Evolutionary conservation across 2,329 filamentous ascomycete genomes (phyloP).

Genomic region (Dactylella cylindrospora): DNA sequence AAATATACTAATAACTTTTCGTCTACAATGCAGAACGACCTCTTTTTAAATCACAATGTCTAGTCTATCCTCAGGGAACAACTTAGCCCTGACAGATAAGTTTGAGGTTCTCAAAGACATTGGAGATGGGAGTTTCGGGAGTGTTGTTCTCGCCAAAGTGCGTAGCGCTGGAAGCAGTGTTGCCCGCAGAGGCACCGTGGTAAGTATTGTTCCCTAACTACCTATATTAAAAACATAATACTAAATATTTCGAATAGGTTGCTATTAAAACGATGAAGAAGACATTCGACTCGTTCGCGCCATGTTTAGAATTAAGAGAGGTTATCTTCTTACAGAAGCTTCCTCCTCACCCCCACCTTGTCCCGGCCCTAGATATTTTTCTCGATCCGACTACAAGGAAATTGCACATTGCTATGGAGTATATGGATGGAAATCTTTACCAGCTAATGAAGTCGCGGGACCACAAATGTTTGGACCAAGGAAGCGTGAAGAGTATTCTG

Average conservation of each 20-base stretch:
- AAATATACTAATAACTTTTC: constrained; percentile 24
- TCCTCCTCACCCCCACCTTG: constrained; percentile 83
- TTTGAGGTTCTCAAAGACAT: constrained; percentile 98
- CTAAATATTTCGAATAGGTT: constrained; percentile 61
- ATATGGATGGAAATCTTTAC: constrained; percentile 99
- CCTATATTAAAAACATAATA: neutral
- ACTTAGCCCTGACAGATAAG: constrained; percentile 77
- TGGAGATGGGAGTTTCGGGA: constrained; percentile 97
- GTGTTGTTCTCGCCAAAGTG: constrained; percentile 86
- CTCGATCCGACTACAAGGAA: constrained; percentile 94
- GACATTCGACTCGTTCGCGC: constrained; percentile 86
- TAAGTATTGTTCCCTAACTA: constrained; percentile 57
- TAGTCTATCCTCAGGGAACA: constrained; percentile 52
- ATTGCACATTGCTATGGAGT: constrained; percentile 98
- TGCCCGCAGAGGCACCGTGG: constrained; percentile 86
- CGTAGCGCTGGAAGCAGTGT: constrained; percentile 85
- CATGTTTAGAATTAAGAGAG: constrained; percentile 90
- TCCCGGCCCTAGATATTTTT: constrained; percentile 98
- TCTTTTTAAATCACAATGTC: constrained; percentile 34
- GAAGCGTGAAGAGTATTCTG: constrained; percentile 94
- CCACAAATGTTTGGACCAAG: constrained; percentile 86
- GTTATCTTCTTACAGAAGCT: constrained; percentile 93
- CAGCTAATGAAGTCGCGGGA: constrained; percentile 98
- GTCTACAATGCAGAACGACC: constrained; percentile 12
- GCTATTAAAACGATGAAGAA: constrained; percentile 99